Percentiles rank a stretch among this genome's conserved stretches.
Evolutionary conservation across 805 yeast genomes (phyloP).

Genomic region (Cyberlindnera sargentensis): DNA sequence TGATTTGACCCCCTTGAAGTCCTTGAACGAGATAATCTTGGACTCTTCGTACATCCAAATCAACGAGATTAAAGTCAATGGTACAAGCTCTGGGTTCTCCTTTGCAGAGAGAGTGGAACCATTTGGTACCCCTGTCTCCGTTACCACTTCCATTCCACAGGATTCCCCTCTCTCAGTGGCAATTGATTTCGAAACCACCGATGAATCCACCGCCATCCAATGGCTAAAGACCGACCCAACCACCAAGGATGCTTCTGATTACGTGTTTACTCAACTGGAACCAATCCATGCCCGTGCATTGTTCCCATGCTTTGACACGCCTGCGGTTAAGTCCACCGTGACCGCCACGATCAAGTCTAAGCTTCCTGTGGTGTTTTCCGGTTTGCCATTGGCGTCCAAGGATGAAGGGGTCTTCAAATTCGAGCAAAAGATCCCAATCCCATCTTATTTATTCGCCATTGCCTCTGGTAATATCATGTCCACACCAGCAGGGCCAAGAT

Average conservation of each 20-base stretch:
- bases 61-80: constrained; percentile 37
- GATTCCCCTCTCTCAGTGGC: constrained; percentile 23
- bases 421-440: constrained; percentile 76
- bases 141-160: constrained; percentile 9
- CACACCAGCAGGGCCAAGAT: constrained; percentile 77
- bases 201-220: constrained; percentile 75
- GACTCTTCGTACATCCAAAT: constrained; percentile 65
- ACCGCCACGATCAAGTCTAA: constrained; percentile 53
- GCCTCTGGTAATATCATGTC: constrained; percentile 74
- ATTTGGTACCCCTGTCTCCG: constrained; percentile 49
- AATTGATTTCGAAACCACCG: constrained; percentile 63
- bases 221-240: constrained; percentile 64
- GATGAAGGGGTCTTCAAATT: constrained; percentile 36
- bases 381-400: constrained; percentile 32
- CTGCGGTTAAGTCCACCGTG: constrained; percentile 68
- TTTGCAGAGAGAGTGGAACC: constrained; percentile 41
- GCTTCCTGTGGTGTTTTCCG: constrained; percentile 69
- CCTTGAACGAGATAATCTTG: constrained; percentile 38
- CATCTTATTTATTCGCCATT: constrained; percentile 75
- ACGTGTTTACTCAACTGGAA: constrained; percentile 81
- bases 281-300: constrained; percentile 86
- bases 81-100: constrained; percentile 22
- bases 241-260: constrained; percentile 51
- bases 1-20: constrained; percentile 29
- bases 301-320: constrained; percentile 89